Conservation (phyloP, 306 rosid genomes). For the Purshia tridentata region DNA sequence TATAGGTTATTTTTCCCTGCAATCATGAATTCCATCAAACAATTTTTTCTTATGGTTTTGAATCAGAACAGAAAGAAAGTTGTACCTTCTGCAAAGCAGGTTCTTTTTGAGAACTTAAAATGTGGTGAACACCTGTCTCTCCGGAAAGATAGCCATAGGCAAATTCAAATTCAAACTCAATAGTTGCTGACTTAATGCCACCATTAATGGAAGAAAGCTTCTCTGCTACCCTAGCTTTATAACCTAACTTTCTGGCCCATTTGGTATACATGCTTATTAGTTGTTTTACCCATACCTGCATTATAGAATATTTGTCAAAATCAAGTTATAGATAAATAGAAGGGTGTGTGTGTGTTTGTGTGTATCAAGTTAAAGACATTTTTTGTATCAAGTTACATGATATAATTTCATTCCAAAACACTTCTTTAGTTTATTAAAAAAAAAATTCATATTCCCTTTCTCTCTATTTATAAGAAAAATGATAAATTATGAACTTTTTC, state of each 20-base stretch:
- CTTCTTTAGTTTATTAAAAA: not conserved
- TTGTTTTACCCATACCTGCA: constrained; percentile 74
- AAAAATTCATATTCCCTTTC: not conserved
- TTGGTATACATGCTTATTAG: constrained; percentile 65
- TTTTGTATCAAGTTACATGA: too few relatives aligned
- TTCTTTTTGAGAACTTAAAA: constrained; percentile 47
- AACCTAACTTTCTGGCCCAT: constrained; percentile 77
- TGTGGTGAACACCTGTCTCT: constrained; percentile 69
- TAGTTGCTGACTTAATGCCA: constrained; percentile 56
- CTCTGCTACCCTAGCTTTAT: constrained; percentile 67
- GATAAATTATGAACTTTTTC: not conserved
- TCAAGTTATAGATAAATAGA: constrained; percentile 20
- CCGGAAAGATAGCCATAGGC: constrained; percentile 87
- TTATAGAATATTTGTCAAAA: constrained; percentile 22
- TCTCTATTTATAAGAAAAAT: not conserved
- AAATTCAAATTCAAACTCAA: constrained; percentile 74
- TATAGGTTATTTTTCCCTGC: too few relatives aligned
- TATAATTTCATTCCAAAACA: too few relatives aligned
- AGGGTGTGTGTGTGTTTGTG: not conserved
- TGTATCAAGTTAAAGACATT: too few relatives aligned
- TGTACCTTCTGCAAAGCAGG: constrained; percentile 49
- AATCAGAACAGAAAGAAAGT: constrained; percentile 20
- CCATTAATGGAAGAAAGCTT: constrained; percentile 43
- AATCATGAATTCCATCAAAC: not conserved
- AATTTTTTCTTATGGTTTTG: not conserved